Evolutionary conservation across 345 rosid species (phyloP).

Genomic region (Kernera saxatilis): DNA sequence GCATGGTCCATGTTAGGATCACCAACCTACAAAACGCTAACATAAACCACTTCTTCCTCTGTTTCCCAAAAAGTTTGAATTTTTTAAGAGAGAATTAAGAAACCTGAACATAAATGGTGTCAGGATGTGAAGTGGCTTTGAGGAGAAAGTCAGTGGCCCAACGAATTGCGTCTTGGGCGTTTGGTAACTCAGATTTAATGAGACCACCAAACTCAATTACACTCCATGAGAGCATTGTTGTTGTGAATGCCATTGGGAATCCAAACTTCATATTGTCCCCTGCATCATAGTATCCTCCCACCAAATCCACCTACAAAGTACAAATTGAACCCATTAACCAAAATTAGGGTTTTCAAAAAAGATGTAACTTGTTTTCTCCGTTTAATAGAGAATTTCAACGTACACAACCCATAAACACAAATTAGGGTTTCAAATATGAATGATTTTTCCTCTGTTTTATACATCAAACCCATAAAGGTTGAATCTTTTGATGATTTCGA

Average conservation of each 20-base stretch:
- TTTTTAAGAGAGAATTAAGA: not conserved
- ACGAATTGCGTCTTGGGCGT: slow-evolving; percentile 50
- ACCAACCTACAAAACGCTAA: slow-evolving; percentile 17
- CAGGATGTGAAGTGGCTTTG: slow-evolving; percentile 63
- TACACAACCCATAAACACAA: not conserved
- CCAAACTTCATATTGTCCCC: slow-evolving; percentile 90
- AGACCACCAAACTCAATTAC: slow-evolving; percentile 49
- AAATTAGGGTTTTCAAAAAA: not conserved
- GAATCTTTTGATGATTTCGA: slow-evolving; percentile 4
- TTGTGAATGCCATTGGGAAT: slow-evolving; percentile 86
- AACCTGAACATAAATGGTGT: slow-evolving; percentile 45
- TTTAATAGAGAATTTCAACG: not conserved
- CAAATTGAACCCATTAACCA: not conserved
- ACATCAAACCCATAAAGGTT: slow-evolving; percentile 7
- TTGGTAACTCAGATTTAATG: slow-evolving; percentile 42
- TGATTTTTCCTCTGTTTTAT: not conserved
- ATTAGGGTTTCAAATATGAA: not conserved
- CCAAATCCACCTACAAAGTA: slow-evolving; percentile 54
- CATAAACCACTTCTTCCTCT: not conserved
- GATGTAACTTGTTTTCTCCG: not conserved
- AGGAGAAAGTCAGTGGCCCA: slow-evolving; percentile 84
- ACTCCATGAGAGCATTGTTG: slow-evolving; percentile 79
- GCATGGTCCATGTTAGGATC: slow-evolving; percentile 31
- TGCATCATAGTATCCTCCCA: slow-evolving; percentile 92
- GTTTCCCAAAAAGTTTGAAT: not conserved